Evolutionary conservation across 495 filamentous ascomycete species (phyloP).

Genomic region (Daldinia bambusicola): DNA sequence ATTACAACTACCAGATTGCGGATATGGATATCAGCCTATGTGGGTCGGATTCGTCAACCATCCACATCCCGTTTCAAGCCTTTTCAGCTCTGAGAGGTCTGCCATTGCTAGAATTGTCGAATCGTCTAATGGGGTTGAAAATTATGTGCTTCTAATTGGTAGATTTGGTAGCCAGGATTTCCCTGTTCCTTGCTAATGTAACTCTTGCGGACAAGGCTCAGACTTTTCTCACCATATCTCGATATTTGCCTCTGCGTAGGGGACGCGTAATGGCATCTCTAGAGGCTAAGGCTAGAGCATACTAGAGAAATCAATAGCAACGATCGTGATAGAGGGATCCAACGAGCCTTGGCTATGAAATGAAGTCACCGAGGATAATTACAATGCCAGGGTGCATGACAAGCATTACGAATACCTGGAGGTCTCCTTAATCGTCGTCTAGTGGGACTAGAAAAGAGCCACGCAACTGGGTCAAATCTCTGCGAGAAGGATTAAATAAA

Average conservation of each 20-base stretch:
- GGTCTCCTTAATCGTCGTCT: background rate
- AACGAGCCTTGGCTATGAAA: background rate
- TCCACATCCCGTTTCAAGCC: conserved; percentile 28
- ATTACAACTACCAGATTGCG: conserved; percentile 28
- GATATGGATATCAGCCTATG: conserved; percentile 26
- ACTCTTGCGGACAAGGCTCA: background rate
- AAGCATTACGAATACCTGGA: conserved; percentile 7
- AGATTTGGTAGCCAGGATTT: background rate
- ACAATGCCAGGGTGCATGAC: background rate
- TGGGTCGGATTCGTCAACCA: conserved; percentile 39
- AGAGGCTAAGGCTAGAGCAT: conserved; percentile 10
- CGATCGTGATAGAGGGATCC: background rate
- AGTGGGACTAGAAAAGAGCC: background rate
- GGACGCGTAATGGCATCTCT: conserved; percentile 33
- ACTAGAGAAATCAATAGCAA: background rate
- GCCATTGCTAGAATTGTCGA: conserved; percentile 15
- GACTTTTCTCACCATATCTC: conserved; percentile 29
- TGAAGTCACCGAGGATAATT: background rate
- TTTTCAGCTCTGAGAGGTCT: conserved; percentile 13
- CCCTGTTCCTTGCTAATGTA: background rate
- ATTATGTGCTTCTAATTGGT: background rate
- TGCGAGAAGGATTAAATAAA: background rate
- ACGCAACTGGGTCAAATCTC: background rate
- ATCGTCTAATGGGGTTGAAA: background rate
- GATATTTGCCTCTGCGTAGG: conserved; percentile 24